Evolutionary conservation across 179 eudicot genomes (phyloP), one percentile per base, ranked within the genome.

Genomic region (Corrigiola litoralis): DNA sequence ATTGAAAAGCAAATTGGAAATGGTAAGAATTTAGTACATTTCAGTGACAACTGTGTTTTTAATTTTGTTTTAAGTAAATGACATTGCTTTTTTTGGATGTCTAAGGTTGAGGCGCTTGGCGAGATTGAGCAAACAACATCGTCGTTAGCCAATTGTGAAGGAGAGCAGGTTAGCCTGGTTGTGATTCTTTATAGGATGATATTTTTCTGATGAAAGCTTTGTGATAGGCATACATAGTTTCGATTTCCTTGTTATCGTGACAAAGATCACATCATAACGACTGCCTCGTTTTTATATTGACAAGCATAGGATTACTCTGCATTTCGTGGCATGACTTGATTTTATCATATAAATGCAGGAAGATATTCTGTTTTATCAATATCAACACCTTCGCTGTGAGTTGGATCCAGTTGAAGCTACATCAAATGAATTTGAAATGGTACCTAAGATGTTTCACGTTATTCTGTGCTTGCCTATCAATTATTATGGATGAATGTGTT

Each of bases 61-160:
- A 5, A n/a, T 18, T 41, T 32, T 23, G 7, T 41, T 17, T 29
- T 59, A 24, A 6, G 44, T 38, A 1, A 18, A 64, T 61, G 53
- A 57, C 60, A 37, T 52, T 56, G 34, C 18, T 49, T 41, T 62
- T 58, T 50, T 58, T 67, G 37, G 34, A 68, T 44, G 47, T 53
- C 64, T 27, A 64, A 91, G 97, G 97, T 91, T 80, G 97, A 91
- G 81, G 90, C 97, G 49, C 89, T 91, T 10, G 87, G 90, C 37
- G 97, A 91, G 70, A 91, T 91, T 61, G 94, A 86, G 81, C 73
- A 83, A 61, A 96, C 97, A 59, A 74, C 88, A 45, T 84, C 86
- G 70, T 80, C 88, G 81, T 68, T 91, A 69, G 77, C 48, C 67
- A 81, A 81, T 59, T 83, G 82, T 77, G 69, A 51, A 66, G 83